Evolutionary conservation across 2,329 filamentous ascomycete genomes (phyloP), one percentile per base, ranked within the genome.

Genomic region (Sordariomycetes sp.): DNA sequence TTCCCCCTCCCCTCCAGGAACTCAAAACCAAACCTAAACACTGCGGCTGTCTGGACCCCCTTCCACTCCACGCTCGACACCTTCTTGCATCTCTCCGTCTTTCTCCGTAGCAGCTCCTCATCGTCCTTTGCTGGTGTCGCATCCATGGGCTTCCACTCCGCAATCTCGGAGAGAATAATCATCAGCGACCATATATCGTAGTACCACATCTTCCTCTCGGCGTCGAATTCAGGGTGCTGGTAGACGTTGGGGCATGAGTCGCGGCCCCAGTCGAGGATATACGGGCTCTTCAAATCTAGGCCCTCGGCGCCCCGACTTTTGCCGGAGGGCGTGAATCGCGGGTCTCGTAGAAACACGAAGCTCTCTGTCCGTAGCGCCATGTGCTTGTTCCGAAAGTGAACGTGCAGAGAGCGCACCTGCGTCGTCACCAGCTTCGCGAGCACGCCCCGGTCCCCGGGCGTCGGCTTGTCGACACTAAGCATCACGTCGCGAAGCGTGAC

Each of bases 121-220:
- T 48, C 36, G 24, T 17, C 35, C 8, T 17, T 24, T 15, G 39
- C 39, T n/a, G 7, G 4, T n/a, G n/a, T 3, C 45, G 22, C 45
- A 2, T 39, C 34, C 13, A 53, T 20, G 6, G 42, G 17, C 34
- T 45, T 28, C 55, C 55, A 57, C 6, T 57, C 39, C 10, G 42
- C 20, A 10, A 57, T 51, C 32, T 57, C 55, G 5, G 55, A 53
- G 5, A 57, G 24, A 12, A 57, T 28, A 34, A 57, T 48, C 13
- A 57, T 17, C 25, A 57, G 24, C 12, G 55, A 53, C 55, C 55
- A 57, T 13, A 39, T 35, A 24, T 57, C 55, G 24, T 53, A 57
- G 51, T 53, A 48, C 55, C 51, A 57, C 24, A 48, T n/a, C 55
- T 52, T 52, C 8, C 22, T 13, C 13, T 20, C 13, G 17, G 34